Evolutionary conservation across 192 early-diverging fungal genomes (phyloP).

Genomic region (Coemansia sp.): DNA sequence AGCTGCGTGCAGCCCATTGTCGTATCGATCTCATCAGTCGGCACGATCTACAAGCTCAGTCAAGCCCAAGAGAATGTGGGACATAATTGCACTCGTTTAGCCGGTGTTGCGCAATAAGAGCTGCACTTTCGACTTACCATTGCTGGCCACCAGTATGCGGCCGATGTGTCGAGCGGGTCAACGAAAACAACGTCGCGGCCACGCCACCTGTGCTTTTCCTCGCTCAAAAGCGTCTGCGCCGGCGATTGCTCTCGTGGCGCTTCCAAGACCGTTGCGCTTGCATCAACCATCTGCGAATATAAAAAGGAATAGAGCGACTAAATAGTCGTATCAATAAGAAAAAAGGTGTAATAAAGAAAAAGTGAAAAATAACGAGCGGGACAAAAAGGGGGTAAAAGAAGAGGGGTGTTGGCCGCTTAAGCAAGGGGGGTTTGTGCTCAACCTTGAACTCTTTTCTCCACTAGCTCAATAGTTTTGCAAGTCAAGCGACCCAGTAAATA

Average conservation of each 20-base stretch:
- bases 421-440: background rate
- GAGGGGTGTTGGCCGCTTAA: background rate
- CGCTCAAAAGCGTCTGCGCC: background rate
- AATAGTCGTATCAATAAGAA: background rate
- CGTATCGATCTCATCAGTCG: slow-evolving; percentile 51
- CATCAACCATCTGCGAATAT: slow-evolving; percentile 11
- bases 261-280: slow-evolving; percentile 1
- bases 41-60: slow-evolving; percentile 41
- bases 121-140: slow-evolving; percentile 34
- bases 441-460: background rate
- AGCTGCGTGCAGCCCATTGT: slow-evolving; percentile 47
- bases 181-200: slow-evolving; percentile 62
- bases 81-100: too few species aligned
- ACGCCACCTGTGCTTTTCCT: slow-evolving; percentile 22
- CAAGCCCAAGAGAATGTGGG: too few species aligned
- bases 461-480: background rate
- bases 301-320: slow-evolving; percentile 6
- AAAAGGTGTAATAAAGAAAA: background rate
- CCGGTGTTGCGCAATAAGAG: too few species aligned
- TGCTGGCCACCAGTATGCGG: slow-evolving; percentile 66
- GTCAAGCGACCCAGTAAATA: too few species aligned
- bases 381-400: slow-evolving; percentile 5
- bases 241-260: slow-evolving; percentile 13
- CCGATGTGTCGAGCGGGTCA: slow-evolving; percentile 58
- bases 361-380: slow-evolving; percentile 5